Base-by-base conservation (phyloP, 805 yeast genomes). In the Kluyveromyces siamensis region DNA sequence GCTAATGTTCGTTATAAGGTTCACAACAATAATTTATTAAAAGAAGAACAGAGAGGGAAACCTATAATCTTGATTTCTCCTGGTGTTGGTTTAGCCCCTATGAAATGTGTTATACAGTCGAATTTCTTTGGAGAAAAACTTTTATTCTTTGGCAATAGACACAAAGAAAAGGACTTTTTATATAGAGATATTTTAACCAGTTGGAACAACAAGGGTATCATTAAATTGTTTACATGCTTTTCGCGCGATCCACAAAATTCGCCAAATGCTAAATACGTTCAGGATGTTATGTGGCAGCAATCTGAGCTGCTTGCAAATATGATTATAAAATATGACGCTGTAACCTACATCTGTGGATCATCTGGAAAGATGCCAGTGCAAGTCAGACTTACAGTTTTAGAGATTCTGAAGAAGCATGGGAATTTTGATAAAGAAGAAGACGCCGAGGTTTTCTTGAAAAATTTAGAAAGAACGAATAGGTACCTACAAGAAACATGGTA, bases 61-160 rank as follows among this genome's bases (percentile, higher is more conserved):
- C 85, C 96, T 0, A 67, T 85, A 25, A 67, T 93, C 2, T 71
- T 91, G 76, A 74, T 91, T 4, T 84, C 91, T 1, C 95, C 99
- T 0, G 99, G 99, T 3, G 95, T 98, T 0, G 99, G 99, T 2
- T 72, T 93, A 10, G 99, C 99, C 0, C 99, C 99, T 2, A 80
- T 91, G 76, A 78, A 87, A 58, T 76, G 87, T 1, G 59, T 90
- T 39, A 73, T 91, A 13, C 77, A 77, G 40, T 58, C 71, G 1
- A 56, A 64, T 2, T 37, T 53, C 5, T 54, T 56, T 7, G 39
- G 48, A 8, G 51, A 52, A 0, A 48, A 84, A 39, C 67, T 74
- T 40, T 63, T 91, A 27, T 87, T 90, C 56, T 78, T 79, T 51
- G 99, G 98, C 1, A 84, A 84, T 65, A 70, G 98, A 49, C 72